Conservation (phyloP, 331 rosid genomes). For the Pyracantha coccinea region DNA sequence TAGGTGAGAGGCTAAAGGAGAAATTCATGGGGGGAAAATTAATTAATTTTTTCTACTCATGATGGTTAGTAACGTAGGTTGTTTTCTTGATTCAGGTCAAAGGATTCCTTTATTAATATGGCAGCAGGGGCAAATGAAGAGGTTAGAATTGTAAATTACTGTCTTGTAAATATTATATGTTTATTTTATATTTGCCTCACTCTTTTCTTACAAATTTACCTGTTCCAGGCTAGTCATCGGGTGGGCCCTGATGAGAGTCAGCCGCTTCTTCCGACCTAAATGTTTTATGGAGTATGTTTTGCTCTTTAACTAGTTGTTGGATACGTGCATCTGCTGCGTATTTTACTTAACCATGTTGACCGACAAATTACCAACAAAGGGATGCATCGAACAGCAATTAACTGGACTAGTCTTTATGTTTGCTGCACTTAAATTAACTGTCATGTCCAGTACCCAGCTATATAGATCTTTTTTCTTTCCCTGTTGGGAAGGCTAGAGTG, state of each 20-base stretch:
- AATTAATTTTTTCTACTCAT: neutral
- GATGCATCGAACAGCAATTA: neutral
- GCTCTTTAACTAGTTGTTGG: slow-evolving; percentile 2
- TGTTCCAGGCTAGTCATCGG: slow-evolving; percentile 60
- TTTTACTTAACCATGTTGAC: neutral
- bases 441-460: neutral
- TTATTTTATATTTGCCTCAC: neutral
- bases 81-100: slow-evolving; percentile 40
- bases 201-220: slow-evolving; percentile 1
- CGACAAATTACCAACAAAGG: neutral
- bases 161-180: neutral
- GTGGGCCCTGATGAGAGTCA: slow-evolving; percentile 69
- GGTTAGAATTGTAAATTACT: slow-evolving; percentile 33
- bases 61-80: neutral
- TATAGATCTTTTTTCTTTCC: neutral
- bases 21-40: neutral
- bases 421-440: neutral
- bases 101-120: slow-evolving; percentile 68
- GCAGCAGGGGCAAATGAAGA: slow-evolving; percentile 93
- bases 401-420: neutral
- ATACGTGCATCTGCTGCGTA: slow-evolving; percentile 1
- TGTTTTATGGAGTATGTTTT: slow-evolving; percentile 35
- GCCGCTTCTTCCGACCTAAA: slow-evolving; percentile 78
- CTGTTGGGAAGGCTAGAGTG: neutral
- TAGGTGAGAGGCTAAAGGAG: neutral